phyloP scores from a whole-genome alignment of 768 basidiomycete genomes.

The Tricholoma sp. region DNA sequence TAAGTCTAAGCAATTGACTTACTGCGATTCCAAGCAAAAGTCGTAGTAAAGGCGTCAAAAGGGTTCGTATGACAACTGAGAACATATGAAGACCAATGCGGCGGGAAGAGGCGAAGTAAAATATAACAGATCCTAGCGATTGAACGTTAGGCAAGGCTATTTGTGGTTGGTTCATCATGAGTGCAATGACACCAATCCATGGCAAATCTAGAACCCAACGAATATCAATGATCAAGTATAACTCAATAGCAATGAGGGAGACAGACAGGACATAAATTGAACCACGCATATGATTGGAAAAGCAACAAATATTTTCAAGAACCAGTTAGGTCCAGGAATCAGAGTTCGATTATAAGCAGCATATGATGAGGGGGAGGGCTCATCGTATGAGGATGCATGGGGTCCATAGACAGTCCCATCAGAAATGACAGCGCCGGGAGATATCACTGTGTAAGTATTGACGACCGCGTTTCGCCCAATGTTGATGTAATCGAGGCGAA shows the following conservation, averaged over 20 bases:
- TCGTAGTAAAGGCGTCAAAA: constrained; percentile 32
- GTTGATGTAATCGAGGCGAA: constrained; percentile 33
- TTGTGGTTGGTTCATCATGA: constrained; percentile 31
- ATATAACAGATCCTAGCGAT: constrained; percentile 35
- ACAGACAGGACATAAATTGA: constrained; percentile 28
- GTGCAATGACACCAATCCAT: constrained; percentile 35
- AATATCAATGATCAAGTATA: neutral
- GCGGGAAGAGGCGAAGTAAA: constrained; percentile 36
- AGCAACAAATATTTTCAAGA: constrained; percentile 31
- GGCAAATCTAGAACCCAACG: constrained; percentile 30
- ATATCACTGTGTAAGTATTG: constrained; percentile 39
- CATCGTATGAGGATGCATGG: constrained; percentile 39
- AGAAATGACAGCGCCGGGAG: constrained; percentile 34
- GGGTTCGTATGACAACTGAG: constrained; percentile 32
- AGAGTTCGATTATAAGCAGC: constrained; percentile 36
- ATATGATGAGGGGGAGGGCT: constrained; percentile 29
- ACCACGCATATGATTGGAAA: constrained; percentile 35
- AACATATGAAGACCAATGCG: constrained; percentile 36
- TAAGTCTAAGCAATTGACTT: constrained; percentile 37
- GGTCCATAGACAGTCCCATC: constrained; percentile 38
- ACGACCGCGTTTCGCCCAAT: constrained; percentile 34
- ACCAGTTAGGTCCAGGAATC: constrained; percentile 23
- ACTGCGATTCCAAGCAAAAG: constrained; percentile 33
- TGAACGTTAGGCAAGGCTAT: constrained; percentile 21
- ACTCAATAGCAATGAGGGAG: neutral